Percentiles rank a stretch among this genome's conserved stretches.
phyloP scores from a whole-genome alignment of 2,329 filamentous ascomycete genomes.

The Dactylellina cionopaga region DNA sequence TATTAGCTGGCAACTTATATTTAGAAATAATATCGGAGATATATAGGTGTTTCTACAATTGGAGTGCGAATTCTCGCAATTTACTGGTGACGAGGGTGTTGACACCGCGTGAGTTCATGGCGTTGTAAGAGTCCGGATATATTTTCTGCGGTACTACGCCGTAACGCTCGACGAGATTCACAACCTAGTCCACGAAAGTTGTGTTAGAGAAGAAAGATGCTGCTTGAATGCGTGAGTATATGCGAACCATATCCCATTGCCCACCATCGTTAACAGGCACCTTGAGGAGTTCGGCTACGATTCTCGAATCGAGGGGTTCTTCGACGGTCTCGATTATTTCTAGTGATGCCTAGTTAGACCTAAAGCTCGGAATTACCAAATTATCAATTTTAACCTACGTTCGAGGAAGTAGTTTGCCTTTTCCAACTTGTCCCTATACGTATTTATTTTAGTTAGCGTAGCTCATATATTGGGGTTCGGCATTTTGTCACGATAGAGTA shows the following conservation, averaged over 20 bases:
- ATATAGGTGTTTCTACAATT: slow-evolving; percentile 62
- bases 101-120: slow-evolving; percentile 74
- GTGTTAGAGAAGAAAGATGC: neutral
- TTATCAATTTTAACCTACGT: slow-evolving; percentile 59
- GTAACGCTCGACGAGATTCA: slow-evolving; percentile 84
- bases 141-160: slow-evolving; percentile 68
- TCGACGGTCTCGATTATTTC: slow-evolving; percentile 77
- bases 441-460: neutral
- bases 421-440: slow-evolving; percentile 77
- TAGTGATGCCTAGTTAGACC: slow-evolving; percentile 2
- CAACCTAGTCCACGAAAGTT: slow-evolving; percentile 13
- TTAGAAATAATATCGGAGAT: neutral
- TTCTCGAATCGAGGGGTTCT: slow-evolving; percentile 75
- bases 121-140: slow-evolving; percentile 85
- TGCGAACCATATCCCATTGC: slow-evolving; percentile 82
- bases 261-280: slow-evolving; percentile 81
- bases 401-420: slow-evolving; percentile 91
- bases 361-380: neutral
- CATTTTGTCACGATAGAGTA: neutral
- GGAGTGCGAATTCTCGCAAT: slow-evolving; percentile 83
- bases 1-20: neutral
- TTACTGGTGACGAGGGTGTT: slow-evolving; percentile 82
- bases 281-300: slow-evolving; percentile 75
- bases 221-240: slow-evolving; percentile 63
- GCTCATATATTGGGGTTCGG: no score